A percentile compares a stretch with the other conserved stretches of the same genome.
phyloP scores from a whole-genome alignment of 2,329 filamentous ascomycete genomes.

The Exophiala aquamarina region DNA sequence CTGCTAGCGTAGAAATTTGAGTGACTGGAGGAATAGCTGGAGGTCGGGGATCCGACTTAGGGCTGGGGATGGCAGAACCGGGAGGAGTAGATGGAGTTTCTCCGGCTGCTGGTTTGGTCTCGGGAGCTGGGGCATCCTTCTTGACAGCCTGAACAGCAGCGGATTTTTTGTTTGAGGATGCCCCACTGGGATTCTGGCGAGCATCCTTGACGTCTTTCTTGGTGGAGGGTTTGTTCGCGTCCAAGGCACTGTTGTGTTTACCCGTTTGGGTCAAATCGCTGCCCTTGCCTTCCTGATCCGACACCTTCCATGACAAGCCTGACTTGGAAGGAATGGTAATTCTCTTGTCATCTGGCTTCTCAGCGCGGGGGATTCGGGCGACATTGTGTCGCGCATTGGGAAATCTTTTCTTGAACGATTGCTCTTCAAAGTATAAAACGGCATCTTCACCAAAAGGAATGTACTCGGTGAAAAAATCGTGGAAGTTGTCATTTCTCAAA shows the following conservation, averaged over 20 bases:
- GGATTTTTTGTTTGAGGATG: conserved; percentile 32
- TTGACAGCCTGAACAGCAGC: conserved; percentile 36
- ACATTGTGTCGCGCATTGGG: conserved; percentile 58
- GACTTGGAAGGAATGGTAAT: conserved; percentile 83
- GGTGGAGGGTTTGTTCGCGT: conserved; percentile 23
- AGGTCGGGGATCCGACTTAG: conserved; percentile 37
- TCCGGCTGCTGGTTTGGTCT: conserved; percentile 18
- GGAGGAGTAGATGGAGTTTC: conserved; percentile 33
- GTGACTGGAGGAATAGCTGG: conserved; percentile 50
- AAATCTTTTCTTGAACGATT: conserved; percentile 87
- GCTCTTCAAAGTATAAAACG: conserved; percentile 92
- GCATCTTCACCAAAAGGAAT: conserved; percentile 91
- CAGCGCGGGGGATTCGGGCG: conserved; percentile 47
- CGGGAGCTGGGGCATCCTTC: conserved; percentile 28
- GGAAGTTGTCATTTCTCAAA: conserved; percentile 92
- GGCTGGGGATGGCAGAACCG: conserved; percentile 36
- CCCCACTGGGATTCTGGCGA: conserved; percentile 15
- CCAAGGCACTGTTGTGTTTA: conserved; percentile 47
- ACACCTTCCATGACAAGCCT: conserved; percentile 77
- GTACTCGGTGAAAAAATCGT: conserved; percentile 98
- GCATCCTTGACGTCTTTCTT: conserved; percentile 16
- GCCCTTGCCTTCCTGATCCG: conserved; percentile 59
- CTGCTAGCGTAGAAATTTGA: conserved; percentile 74
- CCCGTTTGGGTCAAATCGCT: conserved; percentile 58
- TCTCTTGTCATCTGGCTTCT: conserved; percentile 58